These are phyloP conservation scores for Thelonectria rubi DNA, from an alignment of 2,329 filamentous ascomycete genomes.

Conservation along the genomic window DNA sequence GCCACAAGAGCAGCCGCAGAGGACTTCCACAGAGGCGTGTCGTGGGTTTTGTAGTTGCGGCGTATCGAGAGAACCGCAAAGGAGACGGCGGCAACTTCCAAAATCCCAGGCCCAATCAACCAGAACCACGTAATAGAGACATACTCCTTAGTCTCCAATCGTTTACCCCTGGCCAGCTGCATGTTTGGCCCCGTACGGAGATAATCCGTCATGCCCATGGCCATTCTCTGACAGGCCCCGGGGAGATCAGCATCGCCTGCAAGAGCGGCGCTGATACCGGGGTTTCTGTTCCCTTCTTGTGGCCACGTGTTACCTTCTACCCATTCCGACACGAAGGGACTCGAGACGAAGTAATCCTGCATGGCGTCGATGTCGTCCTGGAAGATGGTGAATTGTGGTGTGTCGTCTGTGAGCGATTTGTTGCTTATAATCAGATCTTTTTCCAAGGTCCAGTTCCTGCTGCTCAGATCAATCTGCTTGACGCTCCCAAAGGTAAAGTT, in stretches of 20 bases:
- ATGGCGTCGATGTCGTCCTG: neutral
- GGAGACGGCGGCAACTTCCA: no score
- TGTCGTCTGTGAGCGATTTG: neutral
- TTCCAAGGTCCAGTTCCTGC: neutral
- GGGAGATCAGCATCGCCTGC: neutral
- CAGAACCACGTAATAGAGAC: no score
- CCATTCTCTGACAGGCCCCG: neutral
- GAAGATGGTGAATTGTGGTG: neutral
- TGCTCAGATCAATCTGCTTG: neutral
- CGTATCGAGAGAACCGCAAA: no score
- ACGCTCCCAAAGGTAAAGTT: slow-evolving; percentile 8
- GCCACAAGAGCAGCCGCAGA: no score
- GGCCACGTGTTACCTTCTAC: neutral
- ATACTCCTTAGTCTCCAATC: no score
- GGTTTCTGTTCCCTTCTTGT: neutral
- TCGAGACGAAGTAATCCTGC: neutral
- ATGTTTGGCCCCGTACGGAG: neutral
- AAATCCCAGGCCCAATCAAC: no score
- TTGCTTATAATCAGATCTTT: neutral
- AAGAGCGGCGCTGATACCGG: neutral
- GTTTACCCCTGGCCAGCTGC: no score
- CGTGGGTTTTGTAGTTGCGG: no score
- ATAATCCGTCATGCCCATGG: neutral
- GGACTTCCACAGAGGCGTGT: no score
- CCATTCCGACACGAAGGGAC: neutral